Evolutionary conservation across 352 stramenopile species (phyloP), one percentile per base, ranked within the genome.

Genomic region (Sclerospora graminicola): DNA sequence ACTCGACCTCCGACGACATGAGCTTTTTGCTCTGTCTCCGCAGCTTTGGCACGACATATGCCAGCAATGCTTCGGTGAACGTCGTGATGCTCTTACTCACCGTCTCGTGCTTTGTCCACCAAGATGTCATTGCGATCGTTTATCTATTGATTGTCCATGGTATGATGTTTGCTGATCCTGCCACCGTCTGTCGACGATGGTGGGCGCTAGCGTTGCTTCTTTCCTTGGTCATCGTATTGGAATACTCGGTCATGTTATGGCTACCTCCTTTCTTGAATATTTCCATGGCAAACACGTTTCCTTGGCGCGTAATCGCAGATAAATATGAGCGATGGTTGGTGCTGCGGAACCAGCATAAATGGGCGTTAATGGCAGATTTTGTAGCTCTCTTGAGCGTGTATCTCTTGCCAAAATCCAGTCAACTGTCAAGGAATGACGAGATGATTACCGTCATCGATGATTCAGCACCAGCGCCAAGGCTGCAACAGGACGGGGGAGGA

Each of bases 121-220:
- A 78, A 51, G 78, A 89, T 38, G 47, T 86, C 13, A 66, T 90
- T 26, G 82, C 81, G 10, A 63, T 90, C 21, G 27, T 74, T 26
- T 90, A 89, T 52, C 71, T 93, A 46, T n/a, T 84, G 5, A 56
- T 87, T 10, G 73, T 93, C n/a, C 82, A 82, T 47, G 53, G 33
- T n/a, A 77, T 90, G 51, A 89, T 89, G 76, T 84, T 85, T 34
- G 75, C 81, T 3, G 41, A 41, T 4, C 54, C 74, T n/a, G 34
- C 63, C 4, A 81, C 54, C 0, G 65, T 89, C 6, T 84, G 66
- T 29, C 54, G 49, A 32, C 49, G 66, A 4, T 87, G 72, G 68
- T 79, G 71, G 52, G 35, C 75, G 13, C 28, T 89, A 6, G 77
- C 57, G 1, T 55, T 57, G 23, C 39, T 83, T 8, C 58, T 93